Percentiles rank a stretch among this genome's conserved stretches.
These are phyloP conservation scores for Moricandia arvensis DNA, from an alignment of 345 rosid genomes.

Conservation along the genomic window DNA sequence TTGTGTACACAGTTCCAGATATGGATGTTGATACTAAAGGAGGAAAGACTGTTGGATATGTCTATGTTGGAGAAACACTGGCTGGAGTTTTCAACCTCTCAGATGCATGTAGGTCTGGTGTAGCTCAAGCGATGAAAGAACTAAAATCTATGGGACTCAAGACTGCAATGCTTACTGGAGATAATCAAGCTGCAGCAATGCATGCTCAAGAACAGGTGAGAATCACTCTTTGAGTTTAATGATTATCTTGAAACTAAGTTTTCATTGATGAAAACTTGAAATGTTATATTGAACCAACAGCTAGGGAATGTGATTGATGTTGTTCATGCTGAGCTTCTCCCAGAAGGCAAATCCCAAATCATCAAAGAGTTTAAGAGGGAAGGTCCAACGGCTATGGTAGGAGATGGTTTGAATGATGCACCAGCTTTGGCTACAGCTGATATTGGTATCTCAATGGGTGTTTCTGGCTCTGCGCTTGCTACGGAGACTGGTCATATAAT, in stretches of 20 bases:
- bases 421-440: conserved; percentile 92
- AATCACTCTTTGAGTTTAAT: not conserved
- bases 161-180: conserved; percentile 88
- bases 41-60: conserved; percentile 66
- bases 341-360: conserved; percentile 65
- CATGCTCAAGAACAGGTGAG: conserved; percentile 76
- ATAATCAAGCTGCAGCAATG: conserved; percentile 62
- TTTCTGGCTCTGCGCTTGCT: conserved; percentile 87
- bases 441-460: conserved; percentile 90
- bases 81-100: conserved; percentile 68
- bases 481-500: conserved; percentile 77
- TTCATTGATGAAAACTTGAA: not conserved
- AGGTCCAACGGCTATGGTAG: conserved; percentile 78
- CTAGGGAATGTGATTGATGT: conserved; percentile 55
- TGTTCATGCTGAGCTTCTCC: conserved; percentile 74
- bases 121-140: conserved; percentile 54
- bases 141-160: conserved; percentile 56
- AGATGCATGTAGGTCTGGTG: conserved; percentile 79
- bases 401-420: conserved; percentile 92
- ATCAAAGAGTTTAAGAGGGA: conserved; percentile 45
- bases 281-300: conserved; percentile 46
- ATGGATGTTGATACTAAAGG: conserved; percentile 34
- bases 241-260: not conserved
- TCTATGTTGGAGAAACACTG: conserved; percentile 44
- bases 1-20: conserved; percentile 42